These are phyloP conservation scores for Aquilaria agallochum DNA, from an alignment of 441 rosid species.

Conservation along the genomic window DNA sequence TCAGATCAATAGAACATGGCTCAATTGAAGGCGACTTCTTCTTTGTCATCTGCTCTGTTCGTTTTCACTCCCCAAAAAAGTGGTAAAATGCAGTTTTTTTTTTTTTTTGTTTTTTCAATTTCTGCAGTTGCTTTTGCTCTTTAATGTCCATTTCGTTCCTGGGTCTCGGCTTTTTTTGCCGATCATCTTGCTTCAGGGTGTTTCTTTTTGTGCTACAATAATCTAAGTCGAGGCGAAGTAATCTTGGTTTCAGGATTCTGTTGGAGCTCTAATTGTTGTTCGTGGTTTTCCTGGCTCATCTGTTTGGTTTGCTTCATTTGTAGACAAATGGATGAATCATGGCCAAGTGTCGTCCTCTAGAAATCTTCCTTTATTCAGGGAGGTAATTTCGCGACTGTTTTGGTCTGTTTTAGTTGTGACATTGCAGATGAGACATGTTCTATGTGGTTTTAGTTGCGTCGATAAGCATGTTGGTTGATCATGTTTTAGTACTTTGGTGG, in stretches of 20 bases:
- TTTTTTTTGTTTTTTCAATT: background rate
- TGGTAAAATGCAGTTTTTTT: constrained; percentile 8
- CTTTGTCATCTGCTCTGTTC: constrained; percentile 10
- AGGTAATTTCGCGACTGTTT: constrained; percentile 15
- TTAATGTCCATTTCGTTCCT: background rate
- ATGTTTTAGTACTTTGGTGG: background rate
- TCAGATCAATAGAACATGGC: constrained; percentile 10
- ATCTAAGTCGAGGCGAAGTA: background rate
- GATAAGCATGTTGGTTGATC: background rate
- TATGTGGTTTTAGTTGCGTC: background rate
- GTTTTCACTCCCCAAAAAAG: constrained; percentile 2
- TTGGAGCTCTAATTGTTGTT: too few relatives aligned
- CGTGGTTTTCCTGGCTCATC: background rate
- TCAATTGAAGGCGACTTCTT: constrained; percentile 20
- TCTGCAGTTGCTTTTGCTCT: background rate
- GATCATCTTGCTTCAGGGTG: too few relatives aligned
- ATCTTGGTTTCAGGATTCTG: background rate
- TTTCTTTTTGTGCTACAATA: too few relatives aligned
- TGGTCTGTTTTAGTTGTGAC: too few relatives aligned
- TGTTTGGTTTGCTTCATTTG: constrained; percentile 6
- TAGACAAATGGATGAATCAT: constrained; percentile 11
- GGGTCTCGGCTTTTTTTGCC: background rate
- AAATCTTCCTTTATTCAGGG: constrained; percentile 11
- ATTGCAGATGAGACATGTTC: too few relatives aligned
- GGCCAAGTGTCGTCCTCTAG: constrained; percentile 13